Base-by-base conservation (phyloP, 2,329 filamentous ascomycete species). In the Talaromyces sp. region DNA sequence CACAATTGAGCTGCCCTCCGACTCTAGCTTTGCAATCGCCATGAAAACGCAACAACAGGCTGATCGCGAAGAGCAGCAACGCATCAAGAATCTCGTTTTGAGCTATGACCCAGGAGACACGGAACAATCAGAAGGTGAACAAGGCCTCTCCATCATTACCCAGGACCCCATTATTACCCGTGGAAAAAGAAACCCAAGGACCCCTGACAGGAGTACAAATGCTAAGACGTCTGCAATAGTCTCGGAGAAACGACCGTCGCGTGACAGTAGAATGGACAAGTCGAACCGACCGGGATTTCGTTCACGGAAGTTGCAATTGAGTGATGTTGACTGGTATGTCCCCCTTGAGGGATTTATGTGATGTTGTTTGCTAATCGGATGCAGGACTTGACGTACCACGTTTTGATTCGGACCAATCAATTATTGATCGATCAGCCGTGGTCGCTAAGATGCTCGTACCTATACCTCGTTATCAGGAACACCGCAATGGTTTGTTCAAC, bases 1-100 rank as follows among this genome's bases (percentile, higher is more conserved):
- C 60, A 95, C 91, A 6, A 93, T 98, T 70, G 93, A 95, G 72
- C 83, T 98, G 57, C 83, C 83, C 4, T 89, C 94, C 1, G 91
- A 99, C 76, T 98, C 95, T 0, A 93, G 88, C 59, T 97, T 99
- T 79, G 95, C 95, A 6, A 86, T 98, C 69, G 95, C 95, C 50
- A 95, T 99, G 93, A 95, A 92, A 76, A 93, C 87, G 67, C 93
- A 98, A 80, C 93, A 97, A 75, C 91, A 96, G 79, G 94, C 93
- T 2, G 94, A 98, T 76, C 90, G 90, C 62, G 95, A 97, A 75
- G 96, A 99, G 77, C 94, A 99, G 77, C 93, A 97, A 77, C 91
- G 95, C 68, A 99, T 99, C 86, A 99, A 99, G 82, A 97, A 92
- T 73, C 84, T 99, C 54, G 95, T 99, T 62, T 83, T 99, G 71